These are phyloP conservation scores for Candida dubliniensis DNA, from an alignment of 1,139 yeast species.

Conservation along the genomic window DNA sequence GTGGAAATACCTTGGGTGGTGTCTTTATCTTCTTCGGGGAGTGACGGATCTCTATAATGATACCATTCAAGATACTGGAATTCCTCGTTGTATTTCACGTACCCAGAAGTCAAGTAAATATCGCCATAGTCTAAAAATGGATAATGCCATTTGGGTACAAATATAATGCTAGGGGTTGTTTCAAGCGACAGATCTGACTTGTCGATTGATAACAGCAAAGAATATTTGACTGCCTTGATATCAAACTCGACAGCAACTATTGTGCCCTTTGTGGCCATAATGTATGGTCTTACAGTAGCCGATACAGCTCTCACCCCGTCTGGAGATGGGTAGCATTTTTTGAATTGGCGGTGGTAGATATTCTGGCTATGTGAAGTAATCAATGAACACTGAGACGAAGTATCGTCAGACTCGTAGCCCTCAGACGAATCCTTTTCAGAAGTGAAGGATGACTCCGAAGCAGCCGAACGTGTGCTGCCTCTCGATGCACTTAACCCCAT, in stretches of 20 bases:
- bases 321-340: constrained; percentile 41
- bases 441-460: constrained; percentile 2
- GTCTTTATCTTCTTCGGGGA: constrained; percentile 1
- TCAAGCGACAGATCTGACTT: constrained; percentile 8
- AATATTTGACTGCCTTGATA: constrained; percentile 44
- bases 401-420: constrained; percentile 10
- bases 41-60: constrained; percentile 38
- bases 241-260: constrained; percentile 55
- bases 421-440: constrained; percentile 4
- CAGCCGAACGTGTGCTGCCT: constrained; percentile 3
- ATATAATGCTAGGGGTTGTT: constrained; percentile 54
- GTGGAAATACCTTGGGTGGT: constrained; percentile 14
- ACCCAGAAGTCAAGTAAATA: constrained; percentile 54
- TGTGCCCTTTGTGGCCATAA: constrained; percentile 59
- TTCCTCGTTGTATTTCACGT: constrained; percentile 48
- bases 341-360: constrained; percentile 18
- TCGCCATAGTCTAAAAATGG: constrained; percentile 45
- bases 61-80: constrained; percentile 69
- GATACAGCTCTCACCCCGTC: constrained; percentile 70
- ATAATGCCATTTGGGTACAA: constrained; percentile 72
- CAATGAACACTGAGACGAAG: constrained; percentile 11
- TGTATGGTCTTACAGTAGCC: constrained; percentile 74
- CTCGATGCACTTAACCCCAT: constrained; percentile 9
- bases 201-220: constrained; percentile 41
- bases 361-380: constrained; percentile 26